A percentile compares a stretch with the other conserved stretches of the same genome.
Conservation (phyloP, 805 yeast species). For the Ogataea kodamae region DNA sequence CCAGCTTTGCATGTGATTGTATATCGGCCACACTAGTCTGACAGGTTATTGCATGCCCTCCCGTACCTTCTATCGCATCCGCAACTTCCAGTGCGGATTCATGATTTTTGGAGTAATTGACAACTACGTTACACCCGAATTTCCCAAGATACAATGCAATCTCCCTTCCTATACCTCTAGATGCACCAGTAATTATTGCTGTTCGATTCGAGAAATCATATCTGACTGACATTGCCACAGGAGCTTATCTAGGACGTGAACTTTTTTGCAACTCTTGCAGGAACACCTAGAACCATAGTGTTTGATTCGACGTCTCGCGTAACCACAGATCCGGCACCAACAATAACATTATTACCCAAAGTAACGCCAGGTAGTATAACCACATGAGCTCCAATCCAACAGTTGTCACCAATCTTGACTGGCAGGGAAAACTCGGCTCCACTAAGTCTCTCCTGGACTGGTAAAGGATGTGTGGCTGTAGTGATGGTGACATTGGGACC, state of each 20-base stretch:
- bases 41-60: constrained; percentile 11
- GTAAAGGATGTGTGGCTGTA: constrained; percentile 65
- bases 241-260: constrained; percentile 1
- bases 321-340: constrained; percentile 71
- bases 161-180: constrained; percentile 22
- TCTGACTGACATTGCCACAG: constrained; percentile 2
- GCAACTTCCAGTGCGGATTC: constrained; percentile 7
- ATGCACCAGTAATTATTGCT: constrained; percentile 20
- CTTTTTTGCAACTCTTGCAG: constrained; percentile 27
- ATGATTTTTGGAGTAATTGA: constrained; percentile 11
- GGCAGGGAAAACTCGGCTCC: constrained; percentile 55
- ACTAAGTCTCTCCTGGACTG: constrained; percentile 39
- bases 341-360: constrained; percentile 56
- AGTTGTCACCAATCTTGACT: constrained; percentile 57
- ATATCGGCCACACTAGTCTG: constrained; percentile 9
- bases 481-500: constrained; percentile 62
- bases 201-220: constrained; percentile 10
- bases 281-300: constrained; percentile 61
- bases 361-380: constrained; percentile 62
- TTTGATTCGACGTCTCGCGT: constrained; percentile 52
- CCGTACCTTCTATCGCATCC: constrained; percentile 5
- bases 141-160: constrained; percentile 17
- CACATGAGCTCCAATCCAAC: constrained; percentile 63
- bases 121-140: constrained; percentile 19
- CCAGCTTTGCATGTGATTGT: constrained; percentile 1